Base-by-base conservation (phyloP, 1,284 basidiomycete genomes). In the Athelia psychrophila region DNA sequence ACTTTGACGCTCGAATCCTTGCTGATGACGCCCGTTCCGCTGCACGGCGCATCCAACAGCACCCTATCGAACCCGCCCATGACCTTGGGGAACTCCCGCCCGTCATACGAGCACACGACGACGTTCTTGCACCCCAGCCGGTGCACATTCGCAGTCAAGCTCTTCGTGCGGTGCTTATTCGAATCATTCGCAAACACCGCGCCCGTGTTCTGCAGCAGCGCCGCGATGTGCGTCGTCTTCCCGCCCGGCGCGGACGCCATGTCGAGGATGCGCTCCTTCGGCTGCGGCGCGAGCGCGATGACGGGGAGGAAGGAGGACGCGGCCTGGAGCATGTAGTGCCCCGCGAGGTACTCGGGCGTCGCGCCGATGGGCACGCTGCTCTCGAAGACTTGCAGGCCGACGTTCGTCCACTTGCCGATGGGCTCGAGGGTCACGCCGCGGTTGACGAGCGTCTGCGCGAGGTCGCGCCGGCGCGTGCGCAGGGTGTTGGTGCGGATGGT, bases 291-390 rank as follows among this genome's bases (percentile, higher is more conserved):
- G 35, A 99, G 86, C 1, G 97, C 94, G 60, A 99, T 95, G 61
- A 98, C 96, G 42, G 97, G 97, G n/a, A 99, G 80, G 81, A 99
- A 98, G 1, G 95, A 98, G 5, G 95, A 97, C 3, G 97, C 97
- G 3, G 97, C 94, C 76, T 99, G 97, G 18, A 99, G 89, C 93
- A 99, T 99, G 75, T 99, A 99, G 68, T 99, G 95, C 2, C 97
- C 97, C 0, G 96, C 95, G 33, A 99, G 86, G 70, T 99, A 99
- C 73, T 99, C 97, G 5, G 97, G 97, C 2, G 97, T 99, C 3
- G 97, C 97, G 65, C 86, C 94, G 55, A 99, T 91, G 2, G 97
- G 97, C 3, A 99, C 95, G 52, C 83, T 86, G 58, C 91, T 95
- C 71, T 99, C 97, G 64, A 99, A 99, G 2, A 99, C 90, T 70